Evolutionary conservation across 345 rosid species (phyloP), one percentile per base, ranked within the genome.

Genomic region (Eucalyptus marginata): DNA sequence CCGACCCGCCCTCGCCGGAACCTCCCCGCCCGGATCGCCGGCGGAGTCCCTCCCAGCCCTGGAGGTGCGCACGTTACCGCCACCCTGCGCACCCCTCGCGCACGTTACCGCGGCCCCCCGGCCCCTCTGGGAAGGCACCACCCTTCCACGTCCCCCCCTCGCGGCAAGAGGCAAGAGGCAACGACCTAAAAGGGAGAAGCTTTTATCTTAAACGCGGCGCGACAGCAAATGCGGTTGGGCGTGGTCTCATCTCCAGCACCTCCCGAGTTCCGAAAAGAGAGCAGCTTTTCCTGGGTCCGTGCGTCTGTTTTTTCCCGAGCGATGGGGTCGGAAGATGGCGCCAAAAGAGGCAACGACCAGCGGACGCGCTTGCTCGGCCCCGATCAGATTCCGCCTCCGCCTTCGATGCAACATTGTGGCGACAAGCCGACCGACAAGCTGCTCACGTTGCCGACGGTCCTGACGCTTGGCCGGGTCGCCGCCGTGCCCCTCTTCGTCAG

Each of bases 391-490:
- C 76, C 54, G 33, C 9, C 87, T 27, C 18, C 76, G 81, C 81
- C 46, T 33, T 71, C 94, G 91, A 88, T 91, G 87, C 89, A 86
- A 62, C 87, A 88, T 43, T 92, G 90, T 9, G 87, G 90, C 25
- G 90, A 92, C 71, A 49, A 68, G 58, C 86, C 90, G 49, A 31
- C 66, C 62, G 49, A 88, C 46, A 95, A 96, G 91, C 92, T 98
- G 66, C 95, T 98, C 88, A 97, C 99, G 27, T 90, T 98, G 92
- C 99, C 99, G 3, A 98, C 99, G 62, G 88, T 98, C 85, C 92
- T 98, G 91, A 98, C 99, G 86, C 97, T 98, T 52, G 99, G 96
- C 52, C 99, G 99, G 44, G 99, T 98, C 80, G 96, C 95, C 54
- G 97, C 99, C 86, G 98, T 98, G 86, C 99, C 99, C 54, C 92